phyloP scores from a whole-genome alignment of 108 stramenopile genomes.

The Nitzschia inconspicua region DNA sequence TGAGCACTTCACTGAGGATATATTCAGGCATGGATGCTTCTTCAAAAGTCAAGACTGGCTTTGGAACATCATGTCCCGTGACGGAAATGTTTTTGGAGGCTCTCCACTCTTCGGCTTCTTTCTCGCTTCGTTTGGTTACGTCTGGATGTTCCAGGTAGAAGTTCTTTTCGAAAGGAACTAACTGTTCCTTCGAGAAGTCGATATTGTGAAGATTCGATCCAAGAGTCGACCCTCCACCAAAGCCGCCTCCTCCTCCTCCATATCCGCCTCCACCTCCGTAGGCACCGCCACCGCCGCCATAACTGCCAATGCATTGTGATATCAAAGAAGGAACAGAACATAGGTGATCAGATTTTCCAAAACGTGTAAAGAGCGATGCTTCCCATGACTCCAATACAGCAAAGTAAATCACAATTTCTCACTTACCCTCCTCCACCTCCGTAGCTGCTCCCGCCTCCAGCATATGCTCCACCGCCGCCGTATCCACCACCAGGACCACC shows the following conservation, averaged over 20 bases:
- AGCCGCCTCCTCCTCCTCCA: slow-evolving; percentile 39
- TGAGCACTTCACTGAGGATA: slow-evolving; percentile 90
- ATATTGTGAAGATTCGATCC: slow-evolving; percentile 64
- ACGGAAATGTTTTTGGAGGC: slow-evolving; percentile 83
- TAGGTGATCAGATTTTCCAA: too few species aligned
- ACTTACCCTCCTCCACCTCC: slow-evolving; percentile 17
- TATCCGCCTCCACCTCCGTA: slow-evolving; percentile 25
- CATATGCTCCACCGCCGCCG: slow-evolving; percentile 28
- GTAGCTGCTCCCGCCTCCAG: slow-evolving; percentile 28
- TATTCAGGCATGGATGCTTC: slow-evolving; percentile 97
- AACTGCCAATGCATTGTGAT: slow-evolving; percentile 12
- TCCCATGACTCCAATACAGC: not conserved
- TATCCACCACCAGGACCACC: not conserved
- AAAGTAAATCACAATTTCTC: not conserved
- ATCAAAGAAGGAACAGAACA: not conserved
- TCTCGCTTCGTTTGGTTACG: slow-evolving; percentile 81
- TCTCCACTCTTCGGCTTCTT: slow-evolving; percentile 88
- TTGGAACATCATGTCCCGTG: slow-evolving; percentile 88
- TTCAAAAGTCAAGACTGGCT: slow-evolving; percentile 93
- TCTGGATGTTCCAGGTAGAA: slow-evolving; percentile 99
- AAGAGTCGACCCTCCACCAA: slow-evolving; percentile 57
- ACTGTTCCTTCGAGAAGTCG: slow-evolving; percentile 79
- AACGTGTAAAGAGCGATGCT: too few species aligned
- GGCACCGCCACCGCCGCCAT: slow-evolving; percentile 22
- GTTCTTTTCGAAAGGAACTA: slow-evolving; percentile 96